These are phyloP conservation scores for Exophiala xenobiotica DNA, from an alignment of 2,329 filamentous ascomycete genomes.

Conservation along the genomic window DNA sequence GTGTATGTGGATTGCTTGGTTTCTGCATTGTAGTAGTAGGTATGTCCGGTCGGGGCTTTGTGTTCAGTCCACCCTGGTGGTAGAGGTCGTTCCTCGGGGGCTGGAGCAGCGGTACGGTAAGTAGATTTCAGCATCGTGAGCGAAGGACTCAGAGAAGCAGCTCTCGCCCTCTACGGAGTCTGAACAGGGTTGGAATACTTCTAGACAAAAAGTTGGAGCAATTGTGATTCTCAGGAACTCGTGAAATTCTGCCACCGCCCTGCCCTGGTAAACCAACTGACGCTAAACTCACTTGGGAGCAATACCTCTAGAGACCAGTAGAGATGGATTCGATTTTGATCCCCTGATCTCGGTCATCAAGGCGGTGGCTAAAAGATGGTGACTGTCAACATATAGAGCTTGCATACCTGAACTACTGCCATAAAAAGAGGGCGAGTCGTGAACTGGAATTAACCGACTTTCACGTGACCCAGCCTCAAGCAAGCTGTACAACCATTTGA, in stretches of 20 bases:
- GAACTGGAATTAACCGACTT: too few species aligned
- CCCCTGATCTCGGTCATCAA: too few species aligned
- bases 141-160: too few species aligned
- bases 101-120: slow-evolving; percentile 58
- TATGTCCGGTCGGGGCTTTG: slow-evolving; percentile 77
- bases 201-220: neutral
- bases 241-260: neutral
- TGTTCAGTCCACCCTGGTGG: slow-evolving; percentile 89
- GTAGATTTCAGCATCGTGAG: slow-evolving; percentile 72
- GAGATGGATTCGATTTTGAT: too few species aligned
- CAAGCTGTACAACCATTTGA: neutral
- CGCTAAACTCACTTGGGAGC: too few species aligned
- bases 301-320: too few species aligned
- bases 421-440: neutral
- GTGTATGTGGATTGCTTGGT: slow-evolving; percentile 87
- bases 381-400: too few species aligned
- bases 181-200: too few species aligned
- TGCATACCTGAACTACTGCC: neutral
- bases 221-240: too few species aligned
- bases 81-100: slow-evolving; percentile 51
- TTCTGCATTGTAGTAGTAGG: slow-evolving; percentile 80
- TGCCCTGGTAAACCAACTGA: too few species aligned
- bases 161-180: too few species aligned
- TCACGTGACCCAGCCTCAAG: neutral
- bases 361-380: too few species aligned